Evolutionary conservation across 768 basidiomycete genomes (phyloP), one percentile per base, ranked within the genome.

Genomic region (Melanogaster broomeanus): DNA sequence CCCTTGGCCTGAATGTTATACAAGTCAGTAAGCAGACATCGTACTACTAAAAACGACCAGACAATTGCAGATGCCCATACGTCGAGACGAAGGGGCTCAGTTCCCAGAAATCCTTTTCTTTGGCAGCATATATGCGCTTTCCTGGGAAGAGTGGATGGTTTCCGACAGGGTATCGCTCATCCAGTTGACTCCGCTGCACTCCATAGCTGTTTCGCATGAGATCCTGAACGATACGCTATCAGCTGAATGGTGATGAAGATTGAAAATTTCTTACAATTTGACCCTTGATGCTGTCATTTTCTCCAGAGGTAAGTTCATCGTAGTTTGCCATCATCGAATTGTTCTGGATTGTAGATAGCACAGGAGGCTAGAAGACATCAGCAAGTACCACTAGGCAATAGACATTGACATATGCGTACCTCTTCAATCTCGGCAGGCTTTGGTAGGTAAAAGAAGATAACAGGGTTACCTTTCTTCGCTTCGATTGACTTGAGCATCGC

Each of bases 1-100:
- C 35, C 35, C n/a, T 34, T 9, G 10, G 33, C 18, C 18, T 38
- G 28, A 38, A 38, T 18, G 10, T 38, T 18, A 38, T n/a, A 21
- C n/a, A 35, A 24, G 30, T 44, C 21, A 38, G 28, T 7, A 27
- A n/a, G 16, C 4, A 30, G 16, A 27, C n/a, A 13, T 4, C 7
- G 12, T 16, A 27, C 1, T 28, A 19, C 21, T 19, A 8, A n/a
- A 38, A 42, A 10, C 24, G 12, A 10, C 16, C n/a, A 18, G 31
- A 38, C 31, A 24, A 51, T 51, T 24, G 49, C 27, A 21, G 41
- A 37, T 10, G 31, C 49, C 42, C 49, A 51, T 9, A 51, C 42
- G 12, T 51, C 13, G 4, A 51, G 49, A 30, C 21, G 15, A 35
- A 22, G 18, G 42, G 37, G 6, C 1, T 34, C 12, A 51, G 42